Base-by-base conservation (phyloP, 768 basidiomycete genomes). In the Boletus reticuloceps region DNA sequence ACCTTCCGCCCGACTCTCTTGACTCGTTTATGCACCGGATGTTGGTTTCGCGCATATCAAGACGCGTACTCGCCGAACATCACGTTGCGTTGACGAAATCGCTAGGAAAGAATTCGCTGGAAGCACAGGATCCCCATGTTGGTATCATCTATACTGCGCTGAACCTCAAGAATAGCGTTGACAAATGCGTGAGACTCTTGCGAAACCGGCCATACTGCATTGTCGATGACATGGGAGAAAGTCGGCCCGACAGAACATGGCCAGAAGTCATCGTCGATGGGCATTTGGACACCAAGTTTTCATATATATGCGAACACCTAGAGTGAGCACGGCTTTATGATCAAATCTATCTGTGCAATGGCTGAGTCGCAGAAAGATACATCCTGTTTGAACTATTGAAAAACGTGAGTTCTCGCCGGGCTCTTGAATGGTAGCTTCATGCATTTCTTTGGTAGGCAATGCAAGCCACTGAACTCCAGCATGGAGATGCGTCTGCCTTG, bases 21-120 rank as follows among this genome's bases (percentile, higher is more conserved):
- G 92, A 94, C 68, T 79, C 89, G 3, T 92, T 94, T 69, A 91
- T 94, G 88, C 82, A 85, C 22, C 84, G 92, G 22, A 96, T 96
- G 93, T 80, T 96, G 11, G 82, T 92, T 47, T 94, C 93, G 3
- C 82, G 93, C 50, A 94, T 94, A 68, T 94, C 92, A 13, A 81
- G 93, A 20, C 84, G 93, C 32, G 94, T 96, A 32, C 79, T 96
- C 22, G 89, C 85, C 5, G 91, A 94, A 66, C 93, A 96, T 61
- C 93, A 96, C 62, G 82, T 94, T 50, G 88, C 91, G 2, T 76
- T 96, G 6, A 88, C 91, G 8, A 78, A 82, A 53, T 80, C 79
- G 27, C 76, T 83, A 54, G 69, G 72, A 34, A 58, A 57, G 19
- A 70, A 69, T 61, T 64, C 52, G 53, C 55, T 58, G 72, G 78